These are phyloP conservation scores for Medicago ruthenica DNA, from an alignment of 306 rosid genomes.

Conservation along the genomic window DNA sequence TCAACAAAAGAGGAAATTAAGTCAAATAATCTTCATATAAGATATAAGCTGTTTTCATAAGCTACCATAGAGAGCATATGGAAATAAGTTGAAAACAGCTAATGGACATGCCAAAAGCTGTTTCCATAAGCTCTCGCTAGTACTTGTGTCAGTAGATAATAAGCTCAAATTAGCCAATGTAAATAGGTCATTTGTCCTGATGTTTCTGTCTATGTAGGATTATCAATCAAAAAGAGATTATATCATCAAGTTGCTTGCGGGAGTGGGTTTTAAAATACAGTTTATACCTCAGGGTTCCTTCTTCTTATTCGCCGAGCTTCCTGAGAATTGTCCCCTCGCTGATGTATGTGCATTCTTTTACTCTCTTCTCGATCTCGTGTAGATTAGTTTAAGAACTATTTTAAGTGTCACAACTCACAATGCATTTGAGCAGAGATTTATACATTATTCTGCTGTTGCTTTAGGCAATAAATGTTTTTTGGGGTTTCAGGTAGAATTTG, in stretches of 20 bases:
- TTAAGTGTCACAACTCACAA: background rate
- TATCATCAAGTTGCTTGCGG: slow-evolving; percentile 58
- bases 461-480: background rate
- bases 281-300: slow-evolving; percentile 86
- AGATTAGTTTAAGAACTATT: slow-evolving; percentile 1
- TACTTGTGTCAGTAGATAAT: background rate
- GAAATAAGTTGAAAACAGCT: no score
- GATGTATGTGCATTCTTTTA: slow-evolving; percentile 60
- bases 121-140: no score
- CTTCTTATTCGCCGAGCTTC: slow-evolving; percentile 83
- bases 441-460: slow-evolving; percentile 26
- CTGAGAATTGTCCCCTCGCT: slow-evolving; percentile 61
- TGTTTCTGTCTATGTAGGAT: slow-evolving; percentile 57
- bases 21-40: no score
- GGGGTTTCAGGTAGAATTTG: slow-evolving; percentile 70
- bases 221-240: slow-evolving; percentile 79
- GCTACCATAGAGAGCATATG: no score
- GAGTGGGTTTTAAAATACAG: slow-evolving; percentile 68
- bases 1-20: no score
- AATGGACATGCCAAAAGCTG: no score
- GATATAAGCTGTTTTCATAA: no score
- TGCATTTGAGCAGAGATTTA: slow-evolving; percentile 15
- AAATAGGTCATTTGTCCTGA: background rate
- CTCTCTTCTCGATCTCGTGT: slow-evolving; percentile 15
- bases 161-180: background rate